Conservation (phyloP, 2,329 filamentous ascomycete genomes). For the Colletotrichum noveboracense region DNA sequence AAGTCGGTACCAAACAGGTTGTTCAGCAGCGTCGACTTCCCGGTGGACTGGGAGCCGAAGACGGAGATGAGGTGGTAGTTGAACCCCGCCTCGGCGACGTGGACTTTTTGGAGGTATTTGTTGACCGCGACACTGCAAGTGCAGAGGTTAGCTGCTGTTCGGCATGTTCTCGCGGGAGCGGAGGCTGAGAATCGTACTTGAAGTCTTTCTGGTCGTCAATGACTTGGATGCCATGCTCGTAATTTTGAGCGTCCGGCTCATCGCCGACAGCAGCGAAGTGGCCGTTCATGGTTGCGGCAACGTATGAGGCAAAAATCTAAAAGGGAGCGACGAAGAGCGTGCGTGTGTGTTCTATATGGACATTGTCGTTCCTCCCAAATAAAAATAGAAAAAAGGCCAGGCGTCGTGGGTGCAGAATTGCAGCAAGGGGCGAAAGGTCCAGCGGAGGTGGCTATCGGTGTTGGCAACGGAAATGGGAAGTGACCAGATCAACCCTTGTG, state of each 20-base stretch:
- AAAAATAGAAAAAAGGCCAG: not conserved
- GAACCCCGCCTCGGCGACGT: slow-evolving; percentile 89
- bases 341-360: slow-evolving; percentile 4
- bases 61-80: slow-evolving; percentile 99
- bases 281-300: slow-evolving; percentile 68
- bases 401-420: not conserved
- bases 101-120: slow-evolving; percentile 80
- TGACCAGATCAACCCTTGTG: slow-evolving; percentile 22
- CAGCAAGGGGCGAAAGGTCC: slow-evolving; percentile 4
- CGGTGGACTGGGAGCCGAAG: slow-evolving; percentile 97
- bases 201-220: slow-evolving; percentile 96
- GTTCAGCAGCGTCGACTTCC: slow-evolving; percentile 97
- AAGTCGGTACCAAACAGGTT: slow-evolving; percentile 95
- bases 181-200: slow-evolving; percentile 70
- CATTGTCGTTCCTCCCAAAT: slow-evolving; percentile 8
- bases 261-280: slow-evolving; percentile 80
- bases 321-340: not conserved
- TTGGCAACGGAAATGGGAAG: slow-evolving; percentile 11
- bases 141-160: not conserved
- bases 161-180: not conserved
- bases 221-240: slow-evolving; percentile 95
- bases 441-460: not conserved
- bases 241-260: slow-evolving; percentile 67
- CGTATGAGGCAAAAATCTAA: slow-evolving; percentile 4
- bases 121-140: slow-evolving; percentile 72